These are phyloP conservation scores for Eucalyptus melliodora DNA, from an alignment of 345 rosid genomes.

Conservation along the genomic window DNA sequence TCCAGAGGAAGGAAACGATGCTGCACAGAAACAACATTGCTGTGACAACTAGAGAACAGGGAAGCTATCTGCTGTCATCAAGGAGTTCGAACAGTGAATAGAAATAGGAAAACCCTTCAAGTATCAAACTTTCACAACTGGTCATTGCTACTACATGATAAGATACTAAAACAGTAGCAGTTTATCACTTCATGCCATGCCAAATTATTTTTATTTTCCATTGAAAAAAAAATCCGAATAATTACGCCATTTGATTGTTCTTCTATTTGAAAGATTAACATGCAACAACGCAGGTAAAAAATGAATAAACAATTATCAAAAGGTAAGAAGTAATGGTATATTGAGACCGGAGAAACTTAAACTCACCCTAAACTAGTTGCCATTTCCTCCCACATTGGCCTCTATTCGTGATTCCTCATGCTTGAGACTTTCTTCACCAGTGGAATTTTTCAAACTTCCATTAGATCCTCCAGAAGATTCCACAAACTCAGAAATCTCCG, in stretches of 20 bases:
- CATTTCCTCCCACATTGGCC: not conserved
- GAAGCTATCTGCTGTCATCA: not conserved
- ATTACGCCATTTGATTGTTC: not conserved
- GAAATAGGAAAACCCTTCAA: not conserved
- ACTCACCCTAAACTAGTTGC: not conserved
- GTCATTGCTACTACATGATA: not conserved
- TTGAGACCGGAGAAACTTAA: not conserved
- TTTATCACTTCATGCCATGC: not conserved
- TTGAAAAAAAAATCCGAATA: not conserved
- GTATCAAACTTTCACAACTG: not conserved
- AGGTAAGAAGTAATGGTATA: not conserved
- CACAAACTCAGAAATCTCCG: slow-evolving; percentile 25
- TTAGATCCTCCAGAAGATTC: slow-evolving; percentile 13
- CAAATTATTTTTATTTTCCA: not conserved
- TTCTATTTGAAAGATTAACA: not conserved
- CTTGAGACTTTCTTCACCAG: not conserved
- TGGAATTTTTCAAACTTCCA: slow-evolving; percentile 13
- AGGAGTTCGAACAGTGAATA: not conserved
- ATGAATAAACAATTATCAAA: not conserved
- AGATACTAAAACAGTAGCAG: not conserved
- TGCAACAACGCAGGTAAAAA: not conserved
- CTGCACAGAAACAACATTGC: not conserved
- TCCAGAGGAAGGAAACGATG: not conserved
- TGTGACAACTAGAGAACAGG: not conserved
- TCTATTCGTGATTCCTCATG: not conserved